These are phyloP conservation scores for Sphagnurus paluster DNA, from an alignment of 1,284 basidiomycete species.

Conservation along the genomic window DNA sequence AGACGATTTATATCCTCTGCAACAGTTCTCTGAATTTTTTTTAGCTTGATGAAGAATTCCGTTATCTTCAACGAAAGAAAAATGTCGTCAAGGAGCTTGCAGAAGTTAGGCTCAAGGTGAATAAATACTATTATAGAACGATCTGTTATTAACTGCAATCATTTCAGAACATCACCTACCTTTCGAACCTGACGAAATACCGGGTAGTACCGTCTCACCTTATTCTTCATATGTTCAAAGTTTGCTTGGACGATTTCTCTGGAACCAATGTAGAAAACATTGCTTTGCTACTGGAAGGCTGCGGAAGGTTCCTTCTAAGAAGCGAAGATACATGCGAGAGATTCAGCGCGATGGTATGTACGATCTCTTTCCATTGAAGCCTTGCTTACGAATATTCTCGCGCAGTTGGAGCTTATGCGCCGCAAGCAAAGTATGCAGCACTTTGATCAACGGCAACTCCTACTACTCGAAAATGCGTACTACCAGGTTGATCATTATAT, in stretches of 20 bases:
- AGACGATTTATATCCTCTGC: slow-evolving; percentile 29
- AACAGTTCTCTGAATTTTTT: slow-evolving; percentile 1
- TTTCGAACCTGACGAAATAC: slow-evolving; percentile 95
- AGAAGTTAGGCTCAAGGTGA: slow-evolving; percentile 82
- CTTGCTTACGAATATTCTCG: slow-evolving; percentile 10
- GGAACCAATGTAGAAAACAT: slow-evolving; percentile 93
- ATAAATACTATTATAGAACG: slow-evolving; percentile 5
- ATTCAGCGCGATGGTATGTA: slow-evolving; percentile 77
- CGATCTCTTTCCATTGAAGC: slow-evolving; percentile 19
- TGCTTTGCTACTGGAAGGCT: slow-evolving; percentile 89
- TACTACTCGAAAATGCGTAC: slow-evolving; percentile 97
- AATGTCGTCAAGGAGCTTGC: slow-evolving; percentile 88
- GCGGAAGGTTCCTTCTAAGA: slow-evolving; percentile 89
- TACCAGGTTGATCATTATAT: slow-evolving; percentile 69
- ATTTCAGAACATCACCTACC: slow-evolving; percentile 81
- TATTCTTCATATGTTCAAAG: slow-evolving; percentile 95
- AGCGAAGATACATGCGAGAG: slow-evolving; percentile 86
- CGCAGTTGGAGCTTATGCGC: slow-evolving; percentile 88
- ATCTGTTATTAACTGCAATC: slow-evolving; percentile 1
- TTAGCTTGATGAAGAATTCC: slow-evolving; percentile 95
- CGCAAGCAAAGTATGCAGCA: slow-evolving; percentile 93
- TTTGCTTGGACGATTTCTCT: slow-evolving; percentile 94
- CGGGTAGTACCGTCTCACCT: slow-evolving; percentile 89
- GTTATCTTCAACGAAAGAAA: slow-evolving; percentile 94
- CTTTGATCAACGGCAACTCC: slow-evolving; percentile 86